Evolutionary conservation across 176 grass and related monocot genomes (phyloP), one percentile per base, ranked within the genome.

Genomic region (Olyra latifolia): DNA sequence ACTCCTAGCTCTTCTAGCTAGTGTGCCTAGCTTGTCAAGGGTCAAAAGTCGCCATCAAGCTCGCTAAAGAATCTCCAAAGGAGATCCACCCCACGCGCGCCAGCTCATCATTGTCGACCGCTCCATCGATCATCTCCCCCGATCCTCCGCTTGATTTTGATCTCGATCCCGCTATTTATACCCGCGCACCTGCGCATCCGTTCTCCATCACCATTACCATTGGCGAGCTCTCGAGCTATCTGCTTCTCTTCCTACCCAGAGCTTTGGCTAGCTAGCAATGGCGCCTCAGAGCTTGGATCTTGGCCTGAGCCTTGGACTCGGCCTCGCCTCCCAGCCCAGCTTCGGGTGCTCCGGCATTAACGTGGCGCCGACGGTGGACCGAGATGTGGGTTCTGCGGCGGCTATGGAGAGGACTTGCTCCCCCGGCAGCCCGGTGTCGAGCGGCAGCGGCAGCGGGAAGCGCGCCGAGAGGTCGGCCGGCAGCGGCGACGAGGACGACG

Each of bases 71-170:
- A 84, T 80, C 81, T 29, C 57, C 65, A 69, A 77, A 66, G 80
- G 73, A 65, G 82, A 85, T 85, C 77, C 88, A 72, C 66, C 87
- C 86, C 88, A 87, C 82, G 78, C 76, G 87, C 88, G 83, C 86
- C 92, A 91, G 84, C 92, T 94, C 89, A 91, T 89, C 78, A 89
- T 89, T 89, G 89, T 94, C 78, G 83, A 81, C 91, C 86, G 54
- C 87, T 67, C 57, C 79, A 49, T 53, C 25, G 32, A 0, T 23
- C 41, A n/a, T 65, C 59, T 72, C 45, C 39, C 44, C 8, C 28
- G 4, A 62, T 62, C 62, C 70, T 86, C 52, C 62, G 7, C 44
- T 81, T 62, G 41, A 74, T 71, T 38, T 61, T 10, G 25, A 59
- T 78, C 62, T 61, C 13, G 25, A 59, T 78, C 62, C 87, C 82